phyloP scores from a whole-genome alignment of 2,329 filamentous ascomycete genomes.

The Hypomyces perniciosus region DNA sequence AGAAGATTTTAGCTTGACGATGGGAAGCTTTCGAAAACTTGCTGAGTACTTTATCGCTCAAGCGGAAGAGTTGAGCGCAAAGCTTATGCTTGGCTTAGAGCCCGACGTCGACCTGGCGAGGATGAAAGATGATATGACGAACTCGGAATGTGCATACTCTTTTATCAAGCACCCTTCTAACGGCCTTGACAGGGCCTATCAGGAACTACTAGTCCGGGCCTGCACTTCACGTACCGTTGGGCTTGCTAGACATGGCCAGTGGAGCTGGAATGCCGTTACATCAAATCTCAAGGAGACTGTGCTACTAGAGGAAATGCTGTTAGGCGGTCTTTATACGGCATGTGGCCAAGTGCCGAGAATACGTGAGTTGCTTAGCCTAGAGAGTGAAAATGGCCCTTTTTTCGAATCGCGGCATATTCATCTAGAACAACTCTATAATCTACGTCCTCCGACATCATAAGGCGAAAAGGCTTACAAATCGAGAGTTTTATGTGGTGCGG shows the following conservation, averaged over 20 bases:
- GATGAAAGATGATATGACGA: background rate
- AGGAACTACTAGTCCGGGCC: background rate
- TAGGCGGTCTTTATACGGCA: background rate
- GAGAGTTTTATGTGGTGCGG: background rate
- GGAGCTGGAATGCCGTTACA: background rate
- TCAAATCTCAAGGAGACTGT: background rate
- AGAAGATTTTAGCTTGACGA: background rate
- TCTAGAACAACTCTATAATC: background rate
- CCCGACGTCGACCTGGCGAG: background rate
- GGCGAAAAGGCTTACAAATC: background rate
- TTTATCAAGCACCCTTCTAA: background rate
- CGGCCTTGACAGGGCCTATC: background rate
- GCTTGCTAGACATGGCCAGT: background rate
- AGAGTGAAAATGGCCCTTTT: background rate
- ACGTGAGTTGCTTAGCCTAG: background rate
- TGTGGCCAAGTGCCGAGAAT: background rate
- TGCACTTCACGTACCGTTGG: background rate
- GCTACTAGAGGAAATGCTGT: background rate
- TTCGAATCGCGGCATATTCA: background rate
- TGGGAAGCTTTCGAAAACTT: background rate
- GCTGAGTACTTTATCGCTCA: background rate
- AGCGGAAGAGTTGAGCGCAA: background rate
- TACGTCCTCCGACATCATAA: background rate
- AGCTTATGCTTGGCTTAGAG: background rate
- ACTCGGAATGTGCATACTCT: background rate